A percentile compares a stretch with the other conserved stretches of the same genome.
Evolutionary conservation across 2,329 filamentous ascomycete species (phyloP).

Genomic region (Fusarium incarnatum): DNA sequence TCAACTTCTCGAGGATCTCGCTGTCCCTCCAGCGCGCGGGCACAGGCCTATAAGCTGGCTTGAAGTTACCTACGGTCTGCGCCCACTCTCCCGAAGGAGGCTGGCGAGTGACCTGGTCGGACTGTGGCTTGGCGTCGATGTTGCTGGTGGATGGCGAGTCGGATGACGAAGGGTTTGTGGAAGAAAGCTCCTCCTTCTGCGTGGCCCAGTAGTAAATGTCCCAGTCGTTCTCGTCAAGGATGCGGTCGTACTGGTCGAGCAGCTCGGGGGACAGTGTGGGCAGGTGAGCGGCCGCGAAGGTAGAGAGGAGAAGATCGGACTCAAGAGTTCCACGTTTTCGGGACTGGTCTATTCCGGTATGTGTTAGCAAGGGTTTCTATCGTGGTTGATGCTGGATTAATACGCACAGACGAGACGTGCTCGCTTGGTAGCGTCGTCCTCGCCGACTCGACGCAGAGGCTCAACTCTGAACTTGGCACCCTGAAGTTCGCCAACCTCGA

Average conservation of each 20-base stretch:
- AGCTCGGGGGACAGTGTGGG: conserved; percentile 77
- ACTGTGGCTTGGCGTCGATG: conserved; percentile 39
- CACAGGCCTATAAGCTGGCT: conserved; percentile 91
- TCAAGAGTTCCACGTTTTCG: conserved; percentile 97
- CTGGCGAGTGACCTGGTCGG: conserved; percentile 52
- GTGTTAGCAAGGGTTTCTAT: background rate
- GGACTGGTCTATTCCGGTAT: conserved; percentile 75
- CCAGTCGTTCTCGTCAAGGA: conserved; percentile 99
- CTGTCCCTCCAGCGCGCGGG: conserved; percentile 86
- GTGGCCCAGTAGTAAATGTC: conserved; percentile 99
- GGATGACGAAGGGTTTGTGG: conserved; percentile 51
- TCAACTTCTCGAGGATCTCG: conserved; percentile 79
- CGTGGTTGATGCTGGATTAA: background rate
- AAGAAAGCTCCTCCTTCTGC: conserved; percentile 72
- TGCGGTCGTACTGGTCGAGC: conserved; percentile 86
- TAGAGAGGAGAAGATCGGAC: conserved; percentile 94
- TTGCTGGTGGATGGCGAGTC: conserved; percentile 26
- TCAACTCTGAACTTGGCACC: conserved; percentile 88
- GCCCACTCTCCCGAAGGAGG: conserved; percentile 83
- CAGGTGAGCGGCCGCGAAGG: conserved; percentile 87
- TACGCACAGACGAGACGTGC: conserved; percentile 79
- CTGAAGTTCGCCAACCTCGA: conserved; percentile 87
- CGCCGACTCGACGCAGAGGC: conserved; percentile 85
- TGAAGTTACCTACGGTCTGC: conserved; percentile 94
- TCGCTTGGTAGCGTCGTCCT: conserved; percentile 87